phyloP scores from a whole-genome alignment of 768 basidiomycete genomes.

The Rubroboletus pulcherrimus region DNA sequence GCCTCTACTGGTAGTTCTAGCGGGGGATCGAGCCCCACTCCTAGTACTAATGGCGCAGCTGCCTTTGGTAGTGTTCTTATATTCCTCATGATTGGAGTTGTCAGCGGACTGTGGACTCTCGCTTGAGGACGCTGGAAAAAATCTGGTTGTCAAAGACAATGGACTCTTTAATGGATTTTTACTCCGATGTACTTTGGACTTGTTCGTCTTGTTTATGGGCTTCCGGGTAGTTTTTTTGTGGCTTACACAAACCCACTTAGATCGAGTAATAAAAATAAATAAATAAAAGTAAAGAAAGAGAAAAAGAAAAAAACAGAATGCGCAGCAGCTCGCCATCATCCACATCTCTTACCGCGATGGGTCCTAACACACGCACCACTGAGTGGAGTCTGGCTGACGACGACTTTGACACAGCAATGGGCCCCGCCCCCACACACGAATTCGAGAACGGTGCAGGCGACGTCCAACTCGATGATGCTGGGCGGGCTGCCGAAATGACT shows the following conservation, averaged over 20 bases:
- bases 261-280: neutral
- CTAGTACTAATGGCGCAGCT: constrained; percentile 21
- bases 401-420: constrained; percentile 43
- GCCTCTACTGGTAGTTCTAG: constrained; percentile 18
- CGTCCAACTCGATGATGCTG: constrained; percentile 28
- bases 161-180: constrained; percentile 4
- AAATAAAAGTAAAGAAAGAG: neutral
- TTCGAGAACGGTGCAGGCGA: constrained; percentile 46
- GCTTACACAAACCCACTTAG: neutral
- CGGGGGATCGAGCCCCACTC: constrained; percentile 22
- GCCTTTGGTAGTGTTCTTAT: constrained; percentile 32
- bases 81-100: constrained; percentile 35
- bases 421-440: constrained; percentile 44
- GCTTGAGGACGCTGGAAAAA: constrained; percentile 11
- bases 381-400: constrained; percentile 49
- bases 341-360: constrained; percentile 18
- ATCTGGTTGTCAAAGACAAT: neutral
- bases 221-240: neutral
- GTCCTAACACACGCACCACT: constrained; percentile 19
- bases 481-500: constrained; percentile 15
- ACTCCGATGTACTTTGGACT: neutral
- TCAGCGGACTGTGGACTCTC: constrained; percentile 44
- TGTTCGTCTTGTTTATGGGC: neutral
- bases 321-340: neutral
- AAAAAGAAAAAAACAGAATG: neutral